A percentile compares a stretch with the other conserved stretches of the same genome.
Conservation (phyloP, 73 alveolate species). For the Paramecium primaurelia region DNA sequence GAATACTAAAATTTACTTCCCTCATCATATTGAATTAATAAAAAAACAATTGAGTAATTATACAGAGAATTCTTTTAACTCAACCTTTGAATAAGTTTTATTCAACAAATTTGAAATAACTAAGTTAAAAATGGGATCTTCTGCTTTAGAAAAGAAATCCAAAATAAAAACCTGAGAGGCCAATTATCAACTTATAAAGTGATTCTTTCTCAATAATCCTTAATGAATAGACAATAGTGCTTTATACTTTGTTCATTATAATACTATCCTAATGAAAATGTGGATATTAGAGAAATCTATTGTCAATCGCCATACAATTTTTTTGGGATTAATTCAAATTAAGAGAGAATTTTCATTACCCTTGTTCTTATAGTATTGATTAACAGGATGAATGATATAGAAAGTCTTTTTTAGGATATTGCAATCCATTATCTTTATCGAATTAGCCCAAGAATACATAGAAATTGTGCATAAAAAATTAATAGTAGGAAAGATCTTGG, state of each 20-base stretch:
- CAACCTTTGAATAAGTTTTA: not conserved
- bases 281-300: not conserved
- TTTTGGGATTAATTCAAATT: not conserved
- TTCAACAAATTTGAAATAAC: not conserved
- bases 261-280: not conserved
- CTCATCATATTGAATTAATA: not conserved
- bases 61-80: not conserved
- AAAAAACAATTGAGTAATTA: not conserved
- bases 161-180: not conserved
- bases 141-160: not conserved
- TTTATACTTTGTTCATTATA: not conserved
- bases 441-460: not conserved
- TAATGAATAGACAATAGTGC: not conserved
- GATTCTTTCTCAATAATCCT: not conserved
- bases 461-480: slow-evolving; percentile 4
- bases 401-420: not conserved
- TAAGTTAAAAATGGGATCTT: not conserved
- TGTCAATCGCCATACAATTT: not conserved
- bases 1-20: not conserved
- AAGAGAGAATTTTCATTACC: not conserved
- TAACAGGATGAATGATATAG: not conserved
- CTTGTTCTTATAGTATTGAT: not conserved
- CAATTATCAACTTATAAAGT: not conserved
- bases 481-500: slow-evolving; percentile 28
- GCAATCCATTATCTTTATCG: slow-evolving; percentile 40